Base-by-base conservation (phyloP, 2,329 filamentous ascomycete species). In the Tolypocladium inflatum region DNA sequence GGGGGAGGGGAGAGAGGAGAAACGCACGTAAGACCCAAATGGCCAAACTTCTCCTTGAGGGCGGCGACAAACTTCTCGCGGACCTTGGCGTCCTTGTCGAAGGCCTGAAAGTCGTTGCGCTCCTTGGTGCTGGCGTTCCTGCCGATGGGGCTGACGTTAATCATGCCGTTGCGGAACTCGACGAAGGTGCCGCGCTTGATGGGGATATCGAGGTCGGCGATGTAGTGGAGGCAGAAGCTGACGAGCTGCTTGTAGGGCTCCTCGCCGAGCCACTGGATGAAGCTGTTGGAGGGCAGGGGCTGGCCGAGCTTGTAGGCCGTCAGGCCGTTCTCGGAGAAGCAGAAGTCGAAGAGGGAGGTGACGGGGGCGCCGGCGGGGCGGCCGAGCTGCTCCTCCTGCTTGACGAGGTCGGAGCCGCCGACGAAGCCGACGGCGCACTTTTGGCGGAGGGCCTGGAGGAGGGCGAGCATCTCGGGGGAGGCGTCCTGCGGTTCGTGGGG, bases 351-450 rank as follows among this genome's bases (percentile, higher is more conserved):
- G 68, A 97, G 86, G 61, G 84, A 80, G 56, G 86, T 91, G 61
- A 97, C 93, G 65, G 87, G 81, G 35, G 76, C 73, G 59, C 81
- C 77, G 33, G 82, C 72, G 4, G 84, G 71, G 57, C 67, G 81
- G 71, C 91, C 91, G 61, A 97, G 84, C 78, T 97, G 93, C 76
- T 97, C 94, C 76, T 97, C 91, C 77, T 97, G 94, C 80, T 99
- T 97, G 72, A 74, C 78, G 62, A 96, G 84, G 80, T 97, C 89
- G 67, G 89, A 94, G 71, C 94, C 94, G 68, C 94, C 94, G 61
- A 97, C 92, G 77, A 85, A 96, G 66, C 91, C 92, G 69, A 96
- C 91, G 67, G 91, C 89, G 70, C 89, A 88, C 74, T 94, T 91
- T 72, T 94, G 83, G 64, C 94, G 90, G 66, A 97, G 86, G 55